phyloP scores from a whole-genome alignment of 495 filamentous ascomycete genomes.

The Xylaria sp. region DNA sequence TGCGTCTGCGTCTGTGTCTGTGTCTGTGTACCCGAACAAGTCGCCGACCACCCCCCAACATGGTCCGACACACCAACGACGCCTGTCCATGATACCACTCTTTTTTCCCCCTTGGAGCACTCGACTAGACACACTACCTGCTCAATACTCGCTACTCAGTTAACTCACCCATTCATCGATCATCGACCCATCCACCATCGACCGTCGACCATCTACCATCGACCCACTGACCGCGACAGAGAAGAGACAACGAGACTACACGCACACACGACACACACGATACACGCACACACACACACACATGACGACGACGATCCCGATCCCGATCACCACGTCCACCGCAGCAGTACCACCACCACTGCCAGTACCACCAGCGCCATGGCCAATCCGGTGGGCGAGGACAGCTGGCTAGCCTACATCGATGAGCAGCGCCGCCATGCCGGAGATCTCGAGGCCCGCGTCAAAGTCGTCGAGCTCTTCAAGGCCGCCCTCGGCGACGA shows the following conservation, averaged over 20 bases:
- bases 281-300: slow-evolving; percentile 4
- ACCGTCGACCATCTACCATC: too few relatives aligned
- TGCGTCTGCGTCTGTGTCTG: not conserved
- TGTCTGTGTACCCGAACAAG: not conserved
- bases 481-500: slow-evolving; percentile 82
- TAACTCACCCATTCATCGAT: not conserved
- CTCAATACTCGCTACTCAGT: not conserved
- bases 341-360: slow-evolving; percentile 16
- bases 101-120: not conserved
- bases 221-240: not conserved
- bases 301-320: slow-evolving; percentile 22
- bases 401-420: slow-evolving; percentile 60
- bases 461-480: slow-evolving; percentile 84
- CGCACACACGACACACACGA: too few relatives aligned
- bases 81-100: not conserved
- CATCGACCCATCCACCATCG: too few relatives aligned
- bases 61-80: not conserved
- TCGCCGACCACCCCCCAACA: slow-evolving; percentile 15
- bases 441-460: slow-evolving; percentile 59
- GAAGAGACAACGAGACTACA: not conserved
- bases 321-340: slow-evolving; percentile 14
- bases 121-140: too few relatives aligned
- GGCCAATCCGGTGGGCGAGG: slow-evolving; percentile 62
- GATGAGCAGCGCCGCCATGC: slow-evolving; percentile 59
- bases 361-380: slow-evolving; percentile 43